phyloP scores from a whole-genome alignment of 306 rosid species.

The Fagus sylvatica region DNA sequence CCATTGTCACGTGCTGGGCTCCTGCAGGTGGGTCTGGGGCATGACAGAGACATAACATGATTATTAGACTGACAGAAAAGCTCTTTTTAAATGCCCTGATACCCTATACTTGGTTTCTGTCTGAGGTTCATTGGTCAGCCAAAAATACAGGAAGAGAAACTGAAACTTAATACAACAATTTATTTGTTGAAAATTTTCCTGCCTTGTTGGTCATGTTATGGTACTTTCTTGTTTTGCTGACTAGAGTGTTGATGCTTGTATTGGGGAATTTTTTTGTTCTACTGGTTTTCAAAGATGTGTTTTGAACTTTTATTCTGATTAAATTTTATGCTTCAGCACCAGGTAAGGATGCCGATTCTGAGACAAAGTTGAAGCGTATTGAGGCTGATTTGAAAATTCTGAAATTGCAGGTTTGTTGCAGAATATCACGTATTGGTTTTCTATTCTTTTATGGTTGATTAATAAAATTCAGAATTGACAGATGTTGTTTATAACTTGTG shows the following conservation, averaged over 20 bases:
- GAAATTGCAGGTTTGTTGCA: slow-evolving; percentile 68
- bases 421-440: background rate
- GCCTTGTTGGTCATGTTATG: background rate
- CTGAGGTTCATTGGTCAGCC: background rate
- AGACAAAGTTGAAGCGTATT: slow-evolving; percentile 68
- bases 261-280: background rate
- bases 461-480: background rate
- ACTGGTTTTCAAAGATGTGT: background rate
- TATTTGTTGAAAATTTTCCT: background rate
- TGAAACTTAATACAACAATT: background rate
- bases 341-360: slow-evolving; percentile 62
- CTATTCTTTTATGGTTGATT: background rate
- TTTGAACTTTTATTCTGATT: background rate
- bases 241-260: background rate
- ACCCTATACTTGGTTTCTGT: background rate
- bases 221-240: background rate
- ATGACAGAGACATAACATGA: background rate
- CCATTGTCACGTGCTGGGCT: too few species aligned
- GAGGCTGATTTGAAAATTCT: slow-evolving; percentile 94
- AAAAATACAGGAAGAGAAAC: background rate
- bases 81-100: background rate
- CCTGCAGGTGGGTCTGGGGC: too few species aligned
- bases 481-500: background rate
- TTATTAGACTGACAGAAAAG: background rate
- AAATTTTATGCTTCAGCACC: slow-evolving; percentile 30